Conservation (phyloP, 164 flowering plant genomes). For the Taxillus chinensis region DNA sequence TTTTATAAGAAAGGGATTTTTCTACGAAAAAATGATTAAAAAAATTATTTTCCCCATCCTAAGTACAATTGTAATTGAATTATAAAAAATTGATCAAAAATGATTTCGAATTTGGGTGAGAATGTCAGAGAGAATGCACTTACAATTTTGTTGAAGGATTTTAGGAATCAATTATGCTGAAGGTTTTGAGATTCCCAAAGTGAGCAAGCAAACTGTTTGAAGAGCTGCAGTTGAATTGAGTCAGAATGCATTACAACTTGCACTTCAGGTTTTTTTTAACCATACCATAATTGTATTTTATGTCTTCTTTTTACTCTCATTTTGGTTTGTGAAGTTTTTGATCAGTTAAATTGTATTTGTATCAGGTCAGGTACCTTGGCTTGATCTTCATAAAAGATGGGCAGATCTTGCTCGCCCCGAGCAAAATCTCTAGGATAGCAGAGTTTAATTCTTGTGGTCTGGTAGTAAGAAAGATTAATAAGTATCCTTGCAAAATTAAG, state of each 20-base stretch:
- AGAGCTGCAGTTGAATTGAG: slow-evolving; percentile 84
- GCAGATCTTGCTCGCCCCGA: slow-evolving; percentile 80
- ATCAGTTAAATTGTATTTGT: slow-evolving; percentile 6
- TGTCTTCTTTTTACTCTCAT: not conserved
- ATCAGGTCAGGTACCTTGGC: slow-evolving; percentile 64
- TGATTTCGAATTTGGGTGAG: not conserved
- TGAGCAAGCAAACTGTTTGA: slow-evolving; percentile 75
- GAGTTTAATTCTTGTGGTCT: slow-evolving; percentile 19
- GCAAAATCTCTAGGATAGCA: slow-evolving; percentile 48
- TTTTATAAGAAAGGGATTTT: slow-evolving; percentile 59
- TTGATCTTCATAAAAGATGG: slow-evolving; percentile 83
- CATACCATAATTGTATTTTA: not conserved
- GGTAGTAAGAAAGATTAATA: no score
- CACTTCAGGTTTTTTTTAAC: slow-evolving; percentile 66
- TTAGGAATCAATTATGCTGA: slow-evolving; percentile 56
- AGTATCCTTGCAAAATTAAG: no score
- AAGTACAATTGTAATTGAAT: no score
- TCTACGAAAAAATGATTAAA: slow-evolving; percentile 36
- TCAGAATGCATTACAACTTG: slow-evolving; percentile 71
- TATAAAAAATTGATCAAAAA: not conserved
- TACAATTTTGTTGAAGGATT: slow-evolving; percentile 29
- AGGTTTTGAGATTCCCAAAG: slow-evolving; percentile 61
- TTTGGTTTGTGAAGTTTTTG: not conserved
- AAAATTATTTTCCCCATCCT: slow-evolving; percentile 3
- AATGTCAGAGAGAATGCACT: not conserved